Evolutionary conservation across 2,329 filamentous ascomycete genomes (phyloP), one percentile per base, ranked within the genome.

Genomic region (Colletotrichum sp.): DNA sequence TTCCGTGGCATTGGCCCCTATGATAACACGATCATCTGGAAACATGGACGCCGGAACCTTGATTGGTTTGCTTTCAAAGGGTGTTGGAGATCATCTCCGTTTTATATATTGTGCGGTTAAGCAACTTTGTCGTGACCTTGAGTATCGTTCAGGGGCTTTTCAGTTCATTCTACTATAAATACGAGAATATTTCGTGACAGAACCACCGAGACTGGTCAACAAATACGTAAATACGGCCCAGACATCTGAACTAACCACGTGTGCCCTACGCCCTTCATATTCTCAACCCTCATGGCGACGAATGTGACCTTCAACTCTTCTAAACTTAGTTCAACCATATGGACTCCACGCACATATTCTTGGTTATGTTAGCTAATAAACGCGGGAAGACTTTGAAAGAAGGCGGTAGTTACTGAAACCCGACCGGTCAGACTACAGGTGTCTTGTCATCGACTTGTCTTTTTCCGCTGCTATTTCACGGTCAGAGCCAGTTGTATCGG

Each of bases 361-460:
- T 13, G 5, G 5, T 1, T 21, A 48, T 48, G 10, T 13, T 48
- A 1, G 43, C 10, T 10, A 43, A 48, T 4, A 7, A 48, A 21
- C 10, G n/a, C 6, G 43, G 10, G 5, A 12, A 48, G 10, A 21
- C 18, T 12, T n/a, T 21, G n/a, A 21, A 21, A 7, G 43, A 7
- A 21, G 43, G n/a, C 43, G n/a, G 5, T 21, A 4, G 5, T 3
- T 13, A 21, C 18, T 48, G 43, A 9, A 1, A 3, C 5, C n/a
- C 13, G 43, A 12, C 2, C 5, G 10, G n/a, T 12, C 0, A 2
- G n/a, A 48, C 10, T 10, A 21, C 43, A 7, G 3, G n/a, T 21
- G 9, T 1, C 3, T 48, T 1, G 5, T 48, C 10, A 13, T 48
- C n/a, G 3, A 1, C 43, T 3, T 12, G 9, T 4, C 1, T 2